Evolutionary conservation across 441 rosid species (phyloP).

Genomic region (Gossypium laxum): DNA sequence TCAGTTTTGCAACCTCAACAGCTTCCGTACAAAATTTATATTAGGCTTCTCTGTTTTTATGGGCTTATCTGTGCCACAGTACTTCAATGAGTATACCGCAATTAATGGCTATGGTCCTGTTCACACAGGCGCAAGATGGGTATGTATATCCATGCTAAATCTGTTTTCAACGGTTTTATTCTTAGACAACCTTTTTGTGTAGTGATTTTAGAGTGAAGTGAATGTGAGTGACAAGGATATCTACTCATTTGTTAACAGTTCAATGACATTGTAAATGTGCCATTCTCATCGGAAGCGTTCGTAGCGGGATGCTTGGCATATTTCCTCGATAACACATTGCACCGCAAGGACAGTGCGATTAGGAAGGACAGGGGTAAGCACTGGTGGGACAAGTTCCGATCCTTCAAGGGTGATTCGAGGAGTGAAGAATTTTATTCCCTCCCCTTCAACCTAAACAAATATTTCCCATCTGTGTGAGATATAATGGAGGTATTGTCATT

Average conservation of each 20-base stretch:
- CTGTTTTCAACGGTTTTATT: background rate
- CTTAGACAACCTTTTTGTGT: background rate
- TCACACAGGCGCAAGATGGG: slow-evolving; percentile 79
- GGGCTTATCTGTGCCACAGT: slow-evolving; percentile 83
- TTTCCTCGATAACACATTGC: slow-evolving; percentile 72
- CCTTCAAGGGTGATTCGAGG: slow-evolving; percentile 60
- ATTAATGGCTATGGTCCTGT: slow-evolving; percentile 82
- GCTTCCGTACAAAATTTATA: slow-evolving; percentile 69
- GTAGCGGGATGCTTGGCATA: slow-evolving; percentile 75
- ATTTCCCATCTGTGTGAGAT: slow-evolving; percentile 74
- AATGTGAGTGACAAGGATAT: background rate
- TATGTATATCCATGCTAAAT: slow-evolving; percentile 19
- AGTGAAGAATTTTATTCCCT: slow-evolving; percentile 81
- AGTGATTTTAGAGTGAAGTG: background rate
- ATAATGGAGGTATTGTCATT: background rate
- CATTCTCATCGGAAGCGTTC: slow-evolving; percentile 81
- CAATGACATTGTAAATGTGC: slow-evolving; percentile 80
- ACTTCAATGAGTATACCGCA: slow-evolving; percentile 84
- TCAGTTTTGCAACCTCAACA: slow-evolving; percentile 87
- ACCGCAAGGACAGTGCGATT: slow-evolving; percentile 35
- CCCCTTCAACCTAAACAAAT: slow-evolving; percentile 81
- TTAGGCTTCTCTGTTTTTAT: slow-evolving; percentile 83
- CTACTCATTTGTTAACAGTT: slow-evolving; percentile 38
- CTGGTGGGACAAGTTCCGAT: slow-evolving; percentile 89
- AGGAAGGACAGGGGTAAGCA: slow-evolving; percentile 90